Evolutionary conservation across 371 early-diverging fungal species (phyloP), one percentile per base, ranked within the genome.

Genomic region (Mucor sp.): DNA sequence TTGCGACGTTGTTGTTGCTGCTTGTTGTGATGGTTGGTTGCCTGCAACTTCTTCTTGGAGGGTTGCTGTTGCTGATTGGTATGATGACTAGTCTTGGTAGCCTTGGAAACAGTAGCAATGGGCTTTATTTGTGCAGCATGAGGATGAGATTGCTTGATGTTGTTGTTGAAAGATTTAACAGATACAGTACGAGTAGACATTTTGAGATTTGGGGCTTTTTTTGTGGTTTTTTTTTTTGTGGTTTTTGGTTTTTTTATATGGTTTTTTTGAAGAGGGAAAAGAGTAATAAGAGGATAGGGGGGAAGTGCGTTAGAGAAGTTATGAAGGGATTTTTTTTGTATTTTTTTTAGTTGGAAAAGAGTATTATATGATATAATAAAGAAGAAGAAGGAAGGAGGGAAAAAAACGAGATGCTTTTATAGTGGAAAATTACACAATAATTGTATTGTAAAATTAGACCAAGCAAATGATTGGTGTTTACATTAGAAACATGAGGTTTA

Each of bases 161-260:
- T 58, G 43, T 60, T 60, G 47, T 63, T 70, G 53, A 47, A 35
- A n/a, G 33, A 58, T 58, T 71, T 66, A 58, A 63, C 63, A 66
- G 64, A 53, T 48, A 69, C 44, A 32, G 43, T 66, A 59, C 63
- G 67, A 59, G 53, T 53, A 44, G 71, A 66, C 67, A 71, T 71
- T 65, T 41, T 43, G 12, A 39, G 23, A 19, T 41, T 60, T 30
- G 30, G 58, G 25, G 58, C 37, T 33, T 65, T 58, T 65, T 65
- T 43, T 62, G 50, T 57, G 17, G 17, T 48, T 48, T 67, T 64
- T 67, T 61, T 41, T 23, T 48, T 7, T 1, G 23, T 1, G 6
- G 7, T 48, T 48, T 48, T 58, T 63, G 60, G 64, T 67, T 71
- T 67, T 67, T 56, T 39, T 27, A 19, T 14, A 25, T 19, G 3